Evolutionary conservation across 768 basidiomycete genomes (phyloP).

Genomic region (Tylopilus rubrobrunneus): DNA sequence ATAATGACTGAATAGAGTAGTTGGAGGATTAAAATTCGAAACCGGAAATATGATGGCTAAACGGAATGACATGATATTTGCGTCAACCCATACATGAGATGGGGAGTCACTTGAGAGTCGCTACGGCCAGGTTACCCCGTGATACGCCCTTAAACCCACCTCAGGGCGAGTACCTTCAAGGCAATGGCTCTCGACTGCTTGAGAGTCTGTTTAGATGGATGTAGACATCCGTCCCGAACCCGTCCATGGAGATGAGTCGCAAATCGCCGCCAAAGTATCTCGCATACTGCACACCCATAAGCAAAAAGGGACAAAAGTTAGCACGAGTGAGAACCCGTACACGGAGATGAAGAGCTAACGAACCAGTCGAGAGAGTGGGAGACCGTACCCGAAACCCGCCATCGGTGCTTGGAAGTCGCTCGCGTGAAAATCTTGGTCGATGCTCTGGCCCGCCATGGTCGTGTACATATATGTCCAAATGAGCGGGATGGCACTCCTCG

Average conservation of each 20-base stretch:
- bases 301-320: conserved; percentile 1
- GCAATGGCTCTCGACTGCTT: conserved; percentile 34
- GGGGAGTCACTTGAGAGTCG: background rate
- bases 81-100: background rate
- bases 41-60: background rate
- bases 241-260: conserved; percentile 95
- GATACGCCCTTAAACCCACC: background rate
- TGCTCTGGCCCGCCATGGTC: conserved; percentile 69
- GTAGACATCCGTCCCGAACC: conserved; percentile 94
- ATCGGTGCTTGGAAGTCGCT: conserved; percentile 97
- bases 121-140: background rate
- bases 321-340: conserved; percentile 48
- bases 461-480: conserved; percentile 99
- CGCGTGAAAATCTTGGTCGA: conserved; percentile 70
- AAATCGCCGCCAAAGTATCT: conserved; percentile 95
- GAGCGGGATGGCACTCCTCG: conserved; percentile 78
- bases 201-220: conserved; percentile 86
- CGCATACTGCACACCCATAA: conserved; percentile 58
- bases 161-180: conserved; percentile 8
- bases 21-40: background rate
- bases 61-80: conserved; percentile 5
- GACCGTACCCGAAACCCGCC: conserved; percentile 95
- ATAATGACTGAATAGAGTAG: conserved; percentile 4
- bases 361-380: conserved; percentile 88
- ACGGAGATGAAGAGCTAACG: conserved; percentile 49